Base-by-base conservation (phyloP, 768 basidiomycete genomes). In the Boletus sensibilis region DNA sequence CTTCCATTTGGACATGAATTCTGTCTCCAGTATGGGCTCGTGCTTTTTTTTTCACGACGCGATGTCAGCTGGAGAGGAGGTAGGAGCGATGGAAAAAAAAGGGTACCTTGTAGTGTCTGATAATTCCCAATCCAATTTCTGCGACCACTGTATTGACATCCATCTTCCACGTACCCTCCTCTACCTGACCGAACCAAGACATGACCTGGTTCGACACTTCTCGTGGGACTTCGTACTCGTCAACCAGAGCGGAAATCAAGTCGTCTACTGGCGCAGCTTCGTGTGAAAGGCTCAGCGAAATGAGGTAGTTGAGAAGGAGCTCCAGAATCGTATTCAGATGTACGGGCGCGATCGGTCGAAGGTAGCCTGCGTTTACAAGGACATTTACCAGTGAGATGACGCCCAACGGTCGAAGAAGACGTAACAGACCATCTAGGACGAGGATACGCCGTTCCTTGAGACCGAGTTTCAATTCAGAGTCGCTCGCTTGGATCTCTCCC, bases 401-500 rank as follows among this genome's bases (percentile, higher is more conserved):
- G 11, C 7, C n/a, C n/a, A n/a, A 45, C 5, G 12, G 4, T 9
- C 10, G 38, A 12, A 31, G n/a, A n/a, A 31, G 23, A 41, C 3
- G 21, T 7, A 14, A 53, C 45, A 18, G 25, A 88, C 92, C 87
- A 55, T 88, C 79, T 3, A 94, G 75, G 47, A 83, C 75, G 16
- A 97, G 83, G 25, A 98, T 82, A 5, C 86, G 86, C 41, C 79
- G 79, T n/a, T 84, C 81, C 50, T 74, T 80, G 31, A 97, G 70
- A 1, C 87, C 92, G 18, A 60, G 69, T 8, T 76, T 76, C 21
- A 97, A 72, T 68, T 97, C 94, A 0, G 64, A 72, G 53, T 94
- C 88, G 67, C 91, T 93, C 4, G 94, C 92, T 65, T 97, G 94
- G 7, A 95, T 80, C 47, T 83, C 79, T 9, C 72, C 69, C 45